Conservation (phyloP, 331 rosid species). For the Phaseolus coccineus region DNA sequence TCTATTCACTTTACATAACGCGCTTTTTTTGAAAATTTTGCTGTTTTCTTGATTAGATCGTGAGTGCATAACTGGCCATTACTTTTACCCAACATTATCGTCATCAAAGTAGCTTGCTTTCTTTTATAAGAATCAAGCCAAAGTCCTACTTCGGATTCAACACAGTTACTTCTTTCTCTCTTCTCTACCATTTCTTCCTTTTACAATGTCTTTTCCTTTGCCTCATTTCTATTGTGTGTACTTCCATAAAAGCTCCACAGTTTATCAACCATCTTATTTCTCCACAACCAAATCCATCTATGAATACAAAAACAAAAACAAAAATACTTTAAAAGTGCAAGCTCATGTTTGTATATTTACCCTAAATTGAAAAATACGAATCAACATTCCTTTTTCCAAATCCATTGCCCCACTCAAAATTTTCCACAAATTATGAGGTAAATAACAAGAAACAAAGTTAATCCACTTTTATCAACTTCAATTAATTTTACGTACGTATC, state of each 20-base stretch:
- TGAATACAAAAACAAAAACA: background rate
- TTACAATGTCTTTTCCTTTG: slow-evolving; percentile 19
- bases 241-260: slow-evolving; percentile 12
- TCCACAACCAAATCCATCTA: slow-evolving; percentile 26
- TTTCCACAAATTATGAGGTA: background rate
- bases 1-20: slow-evolving; percentile 50
- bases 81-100: slow-evolving; percentile 50
- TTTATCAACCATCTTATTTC: slow-evolving; percentile 14
- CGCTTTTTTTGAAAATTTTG: slow-evolving; percentile 60
- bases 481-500: background rate
- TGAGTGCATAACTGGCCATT: slow-evolving; percentile 40
- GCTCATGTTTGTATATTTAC: slow-evolving; percentile 1
- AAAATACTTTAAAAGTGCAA: slow-evolving; percentile 4
- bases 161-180: background rate
- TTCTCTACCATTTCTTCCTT: background rate
- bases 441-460: background rate
- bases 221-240: slow-evolving; percentile 2
- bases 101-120: slow-evolving; percentile 43
- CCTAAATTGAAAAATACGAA: slow-evolving; percentile 12
- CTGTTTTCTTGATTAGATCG: slow-evolving; percentile 47
- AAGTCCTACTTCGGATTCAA: slow-evolving; percentile 39
- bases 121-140: slow-evolving; percentile 46
- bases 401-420: slow-evolving; percentile 3
- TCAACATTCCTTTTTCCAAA: background rate
- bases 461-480: background rate